These are phyloP conservation scores for Vigna radiata DNA, from an alignment of 306 rosid species.

Conservation along the genomic window DNA sequence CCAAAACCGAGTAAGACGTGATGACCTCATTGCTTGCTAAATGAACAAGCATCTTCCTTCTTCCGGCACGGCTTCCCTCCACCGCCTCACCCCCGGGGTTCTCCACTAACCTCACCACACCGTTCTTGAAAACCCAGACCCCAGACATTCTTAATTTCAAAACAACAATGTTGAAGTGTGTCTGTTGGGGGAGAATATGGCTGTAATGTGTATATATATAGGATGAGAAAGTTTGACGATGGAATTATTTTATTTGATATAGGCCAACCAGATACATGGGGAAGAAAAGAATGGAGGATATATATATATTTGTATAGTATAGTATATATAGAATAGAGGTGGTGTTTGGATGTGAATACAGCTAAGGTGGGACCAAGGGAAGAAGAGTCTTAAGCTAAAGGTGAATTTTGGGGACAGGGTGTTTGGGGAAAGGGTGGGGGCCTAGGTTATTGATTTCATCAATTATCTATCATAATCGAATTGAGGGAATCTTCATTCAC, in stretches of 20 bases:
- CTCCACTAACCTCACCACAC: constrained; percentile 86
- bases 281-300: neutral
- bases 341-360: constrained; percentile 47
- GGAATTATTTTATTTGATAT: neutral
- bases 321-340: neutral
- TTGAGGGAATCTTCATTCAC: constrained; percentile 48
- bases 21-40: constrained; percentile 68
- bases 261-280: neutral
- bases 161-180: neutral
- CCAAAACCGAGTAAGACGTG: constrained; percentile 61
- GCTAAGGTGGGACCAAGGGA: constrained; percentile 49
- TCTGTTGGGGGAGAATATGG: constrained; percentile 2
- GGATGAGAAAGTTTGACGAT: neutral
- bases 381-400: constrained; percentile 7
- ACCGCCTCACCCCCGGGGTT: constrained; percentile 48
- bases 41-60: constrained; percentile 79
- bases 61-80: constrained; percentile 49
- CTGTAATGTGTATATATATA: constrained; percentile 46
- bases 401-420: constrained; percentile 53
- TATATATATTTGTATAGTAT: neutral
- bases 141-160: constrained; percentile 64
- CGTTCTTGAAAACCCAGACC: constrained; percentile 95
- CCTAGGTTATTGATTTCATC: constrained; percentile 35
- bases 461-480: constrained; percentile 38
- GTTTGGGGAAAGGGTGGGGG: constrained; percentile 39